These are phyloP conservation scores for Microdochium bolleyi DNA, from an alignment of 2,329 filamentous ascomycete genomes.

Conservation along the genomic window DNA sequence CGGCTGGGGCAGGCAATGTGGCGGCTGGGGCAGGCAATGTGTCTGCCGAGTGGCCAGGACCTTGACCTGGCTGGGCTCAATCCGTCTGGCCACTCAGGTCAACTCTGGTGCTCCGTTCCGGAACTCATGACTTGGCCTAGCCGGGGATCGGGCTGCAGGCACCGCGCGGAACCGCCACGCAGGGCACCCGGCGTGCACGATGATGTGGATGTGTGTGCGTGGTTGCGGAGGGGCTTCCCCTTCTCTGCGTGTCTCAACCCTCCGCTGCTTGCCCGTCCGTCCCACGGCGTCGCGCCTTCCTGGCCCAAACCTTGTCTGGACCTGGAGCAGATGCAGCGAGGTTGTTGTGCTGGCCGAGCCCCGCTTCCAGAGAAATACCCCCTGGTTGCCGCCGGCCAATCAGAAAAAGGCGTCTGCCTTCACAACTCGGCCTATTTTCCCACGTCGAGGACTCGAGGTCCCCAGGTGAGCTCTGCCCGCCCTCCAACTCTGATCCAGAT, in stretches of 20 bases:
- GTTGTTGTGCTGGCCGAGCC: neutral
- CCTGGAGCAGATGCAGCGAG: neutral
- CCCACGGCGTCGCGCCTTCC: no score
- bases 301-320: neutral
- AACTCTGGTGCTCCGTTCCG: neutral
- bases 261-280: no score
- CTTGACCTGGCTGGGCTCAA: neutral
- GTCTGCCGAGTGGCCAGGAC: neutral
- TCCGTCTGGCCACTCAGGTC: neutral
- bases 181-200: neutral
- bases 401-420: neutral
- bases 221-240: neutral
- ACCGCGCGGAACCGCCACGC: neutral
- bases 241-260: no score
- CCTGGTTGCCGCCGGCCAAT: neutral
- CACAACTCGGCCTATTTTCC: neutral
- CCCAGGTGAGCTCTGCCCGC: neutral
- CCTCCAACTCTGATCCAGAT: neutral
- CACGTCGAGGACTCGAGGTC: neutral
- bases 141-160: neutral
- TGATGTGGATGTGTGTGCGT: neutral
- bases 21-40: neutral
- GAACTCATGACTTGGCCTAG: neutral
- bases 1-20: neutral
- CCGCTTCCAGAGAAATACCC: neutral